Conservation (phyloP, 2,329 filamentous ascomycete species). For the Monosporascus ibericus region DNA sequence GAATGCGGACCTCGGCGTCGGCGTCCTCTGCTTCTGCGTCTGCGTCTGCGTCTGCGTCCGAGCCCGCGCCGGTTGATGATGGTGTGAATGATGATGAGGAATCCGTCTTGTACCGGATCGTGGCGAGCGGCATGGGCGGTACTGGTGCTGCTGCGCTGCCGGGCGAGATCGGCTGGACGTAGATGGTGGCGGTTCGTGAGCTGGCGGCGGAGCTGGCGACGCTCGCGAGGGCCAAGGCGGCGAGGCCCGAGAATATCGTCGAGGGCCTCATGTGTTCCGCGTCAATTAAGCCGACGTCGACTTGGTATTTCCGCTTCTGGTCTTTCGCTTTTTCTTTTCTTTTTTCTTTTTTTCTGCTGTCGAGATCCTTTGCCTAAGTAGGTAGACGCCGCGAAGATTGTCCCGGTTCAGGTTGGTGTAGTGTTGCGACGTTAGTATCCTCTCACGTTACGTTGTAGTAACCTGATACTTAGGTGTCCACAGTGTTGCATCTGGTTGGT, state of each 20-base stretch:
- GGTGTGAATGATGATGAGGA: too few species aligned
- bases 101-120: constrained; percentile 46
- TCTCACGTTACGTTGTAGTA: too few species aligned
- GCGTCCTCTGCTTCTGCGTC: constrained; percentile 12
- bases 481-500: too few species aligned
- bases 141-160: constrained; percentile 26
- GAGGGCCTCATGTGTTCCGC: constrained; percentile 34
- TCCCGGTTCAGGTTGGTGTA: too few species aligned
- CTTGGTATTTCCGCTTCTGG: too few species aligned
- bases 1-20: constrained; percentile 34
- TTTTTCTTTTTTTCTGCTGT: too few species aligned
- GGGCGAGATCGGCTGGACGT: constrained; percentile 44
- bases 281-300: constrained; percentile 2
- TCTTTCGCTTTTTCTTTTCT: too few species aligned
- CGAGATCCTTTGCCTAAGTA: too few species aligned
- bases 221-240: constrained; percentile 30
- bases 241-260: constrained; percentile 35
- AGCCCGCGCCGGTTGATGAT: constrained; percentile 10
- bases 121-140: constrained; percentile 51
- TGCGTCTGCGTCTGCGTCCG: constrained; percentile 17
- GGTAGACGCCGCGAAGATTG: too few species aligned
- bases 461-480: too few species aligned
- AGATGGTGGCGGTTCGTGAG: constrained; percentile 43
- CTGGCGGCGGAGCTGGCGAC: constrained; percentile 31
- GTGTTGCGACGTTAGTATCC: too few species aligned